Conservation (phyloP, 345 rosid species). For the Populus davidiana region DNA sequence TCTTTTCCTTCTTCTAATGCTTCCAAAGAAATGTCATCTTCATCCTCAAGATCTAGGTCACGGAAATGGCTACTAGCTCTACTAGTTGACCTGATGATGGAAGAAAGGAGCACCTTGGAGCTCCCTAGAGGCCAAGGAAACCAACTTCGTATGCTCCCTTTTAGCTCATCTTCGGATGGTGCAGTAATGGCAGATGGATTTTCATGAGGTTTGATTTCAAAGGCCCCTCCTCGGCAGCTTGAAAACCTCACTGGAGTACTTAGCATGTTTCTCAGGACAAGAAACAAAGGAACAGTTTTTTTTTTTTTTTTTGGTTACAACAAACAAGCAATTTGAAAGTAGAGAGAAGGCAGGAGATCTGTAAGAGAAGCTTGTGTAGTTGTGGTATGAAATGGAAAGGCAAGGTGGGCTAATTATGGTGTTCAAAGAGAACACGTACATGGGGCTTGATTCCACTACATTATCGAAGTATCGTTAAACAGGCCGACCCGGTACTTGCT, state of each 20-base stretch:
- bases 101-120: slow-evolving; percentile 42
- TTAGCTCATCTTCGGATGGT: not conserved
- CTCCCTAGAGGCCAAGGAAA: slow-evolving; percentile 37
- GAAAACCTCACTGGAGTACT: slow-evolving; percentile 51
- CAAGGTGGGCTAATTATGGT: not conserved
- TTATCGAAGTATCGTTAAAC: not conserved
- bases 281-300: not conserved
- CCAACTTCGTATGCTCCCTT: slow-evolving; percentile 18
- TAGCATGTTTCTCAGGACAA: slow-evolving; percentile 29
- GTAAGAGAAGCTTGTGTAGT: not conserved
- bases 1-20: slow-evolving; percentile 42
- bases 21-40: slow-evolving; percentile 10
- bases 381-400: not conserved
- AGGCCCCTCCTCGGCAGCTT: slow-evolving; percentile 68
- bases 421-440: not conserved
- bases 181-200: slow-evolving; percentile 39
- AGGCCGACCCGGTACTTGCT: not conserved
- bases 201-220: slow-evolving; percentile 57
- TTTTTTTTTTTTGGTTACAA: not conserved
- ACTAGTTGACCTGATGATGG: slow-evolving; percentile 43
- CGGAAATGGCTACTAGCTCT: slow-evolving; percentile 70
- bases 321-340: not conserved
- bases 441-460: not conserved
- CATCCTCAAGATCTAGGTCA: slow-evolving; percentile 45
- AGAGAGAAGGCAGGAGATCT: not conserved